phyloP scores from a whole-genome alignment of 495 filamentous ascomycete species.

The Neurospora cerealis region DNA sequence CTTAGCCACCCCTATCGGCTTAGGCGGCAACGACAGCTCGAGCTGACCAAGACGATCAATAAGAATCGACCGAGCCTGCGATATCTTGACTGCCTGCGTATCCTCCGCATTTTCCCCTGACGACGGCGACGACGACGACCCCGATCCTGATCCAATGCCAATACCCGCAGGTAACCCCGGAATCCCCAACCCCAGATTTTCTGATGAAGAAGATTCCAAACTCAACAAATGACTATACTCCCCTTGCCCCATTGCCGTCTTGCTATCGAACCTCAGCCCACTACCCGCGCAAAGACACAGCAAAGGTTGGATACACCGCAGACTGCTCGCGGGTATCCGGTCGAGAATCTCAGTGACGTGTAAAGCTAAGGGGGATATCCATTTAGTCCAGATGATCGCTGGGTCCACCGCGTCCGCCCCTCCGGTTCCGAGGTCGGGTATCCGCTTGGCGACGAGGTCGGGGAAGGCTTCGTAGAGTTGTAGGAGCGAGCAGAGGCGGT shows the following conservation, averaged over 20 bases:
- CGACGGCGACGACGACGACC: neutral
- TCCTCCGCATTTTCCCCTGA: neutral
- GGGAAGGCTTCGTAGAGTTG: slow-evolving; percentile 27
- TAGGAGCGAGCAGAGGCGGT: slow-evolving; percentile 21
- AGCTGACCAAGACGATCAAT: slow-evolving; percentile 20
- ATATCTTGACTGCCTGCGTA: slow-evolving; percentile 12
- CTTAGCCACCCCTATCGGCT: slow-evolving; percentile 24
- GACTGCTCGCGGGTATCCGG: slow-evolving; percentile 9
- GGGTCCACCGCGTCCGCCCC: slow-evolving; percentile 1
- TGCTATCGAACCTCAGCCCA: slow-evolving; percentile 19
- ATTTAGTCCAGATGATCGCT: slow-evolving; percentile 13
- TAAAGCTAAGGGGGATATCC: slow-evolving; percentile 17
- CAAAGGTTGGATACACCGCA: slow-evolving; percentile 25
- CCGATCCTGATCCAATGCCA: neutral
- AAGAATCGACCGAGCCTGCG: slow-evolving; percentile 15
- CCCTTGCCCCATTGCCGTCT: slow-evolving; percentile 9
- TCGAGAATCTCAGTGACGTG: slow-evolving; percentile 16
- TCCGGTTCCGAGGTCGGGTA: slow-evolving; percentile 4
- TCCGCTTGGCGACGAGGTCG: slow-evolving; percentile 16
- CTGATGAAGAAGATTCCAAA: neutral
- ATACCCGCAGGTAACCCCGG: neutral
- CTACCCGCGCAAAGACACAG: slow-evolving; percentile 25
- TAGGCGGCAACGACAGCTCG: slow-evolving; percentile 21
- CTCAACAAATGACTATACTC: slow-evolving; percentile 10
- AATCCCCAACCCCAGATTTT: neutral